Base-by-base conservation (phyloP, 805 yeast genomes). In the Ogataea paraovalis region DNA sequence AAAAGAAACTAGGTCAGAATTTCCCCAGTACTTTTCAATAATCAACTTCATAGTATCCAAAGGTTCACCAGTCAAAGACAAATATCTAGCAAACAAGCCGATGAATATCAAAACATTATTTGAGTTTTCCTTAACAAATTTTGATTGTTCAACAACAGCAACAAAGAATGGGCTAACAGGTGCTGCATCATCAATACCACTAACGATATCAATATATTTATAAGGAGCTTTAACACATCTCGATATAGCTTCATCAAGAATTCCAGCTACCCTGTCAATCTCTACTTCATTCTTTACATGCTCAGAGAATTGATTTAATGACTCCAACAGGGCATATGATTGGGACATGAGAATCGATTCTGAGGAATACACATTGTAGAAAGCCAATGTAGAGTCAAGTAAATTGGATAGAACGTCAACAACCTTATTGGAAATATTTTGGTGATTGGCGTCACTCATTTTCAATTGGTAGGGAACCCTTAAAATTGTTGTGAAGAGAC, bases 171-270 rank as follows among this genome's bases (percentile, higher is more conserved):
- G 87, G 48, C 89, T 81, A 13, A 80, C 56, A n/a, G 58, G 57
- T 1, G 53, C 62, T 3, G 18, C 28, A 18, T 34, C 39, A 3
- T 23, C 14, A 4, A 52, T 39, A 33, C 44, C 58, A 27, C 40
- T 58, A 39, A 80, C 72, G 44, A 64, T 51, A 60, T 92, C 97
- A 45, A 88, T 75, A 56, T 90, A 92, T 60, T 87, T 89, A 67
- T 85, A 94, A 0, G 98, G 97, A 0, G 89, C 67, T 51, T 79
- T 75, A 33, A 84, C 75, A 51, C 83, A 74, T 52, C 97, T 75
- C 1, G 88, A 72, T 27, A 89, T 73, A 0, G 88, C 70, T 62
- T 91, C 94, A 60, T 92, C 96, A 6, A 92, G 52, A 27, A 88
- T 62, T 10, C 68, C 69, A 84, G 88, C 84, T 2, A 89, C 59